Base-by-base conservation (phyloP, 2,329 filamentous ascomycete genomes). In the Scedosporium apiospermum region DNA sequence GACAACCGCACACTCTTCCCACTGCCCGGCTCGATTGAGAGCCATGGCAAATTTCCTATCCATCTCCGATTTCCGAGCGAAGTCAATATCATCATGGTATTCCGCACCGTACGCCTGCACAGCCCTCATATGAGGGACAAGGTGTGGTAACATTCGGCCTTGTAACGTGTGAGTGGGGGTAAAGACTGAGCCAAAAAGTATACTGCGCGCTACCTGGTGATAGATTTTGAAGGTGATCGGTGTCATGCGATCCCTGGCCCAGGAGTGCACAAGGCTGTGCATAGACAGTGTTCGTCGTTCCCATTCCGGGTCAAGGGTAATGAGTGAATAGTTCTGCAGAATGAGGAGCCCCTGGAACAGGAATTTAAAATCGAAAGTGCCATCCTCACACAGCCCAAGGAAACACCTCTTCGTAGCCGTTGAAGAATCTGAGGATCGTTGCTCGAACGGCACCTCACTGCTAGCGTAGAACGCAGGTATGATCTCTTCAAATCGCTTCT, bases 261-360 rank as follows among this genome's bases (percentile, higher is more conserved):
- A 70, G 3, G 63, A 62, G 12, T 69, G 68, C 1, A 70, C 66
- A 3, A 71, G 21, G 3, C 66, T 57, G 7, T 71, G 69, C 68
- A 71, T 70, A 1, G 66, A 68, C 9, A 53, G 4, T 21, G 21
- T 53, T 18, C 6, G 23, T 12, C n/a, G 21, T n/a, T 21, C 49
- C 49, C 21, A 18, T 53, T 12, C 49, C 18, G 12, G 5, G 23
- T 53, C n/a, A 10, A 10, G 12, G 6, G 7, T n/a, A 5, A 53
- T 18, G 3, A 53, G 49, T 6, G 49, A 23, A 10, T 21, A 53
- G 6, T 26, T 53, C 3, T 21, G n/a, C 16, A 53, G 49, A 12
- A 53, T 26, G 4, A n/a, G 5, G 4, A 53, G 5, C 23, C 49
- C 49, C 26, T 12, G 49, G 16, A 23, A 7, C 4, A 53, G 5